Evolutionary conservation across 1,139 yeast species (phyloP).

Genomic region (Saccharomyces hybrid): DNA sequence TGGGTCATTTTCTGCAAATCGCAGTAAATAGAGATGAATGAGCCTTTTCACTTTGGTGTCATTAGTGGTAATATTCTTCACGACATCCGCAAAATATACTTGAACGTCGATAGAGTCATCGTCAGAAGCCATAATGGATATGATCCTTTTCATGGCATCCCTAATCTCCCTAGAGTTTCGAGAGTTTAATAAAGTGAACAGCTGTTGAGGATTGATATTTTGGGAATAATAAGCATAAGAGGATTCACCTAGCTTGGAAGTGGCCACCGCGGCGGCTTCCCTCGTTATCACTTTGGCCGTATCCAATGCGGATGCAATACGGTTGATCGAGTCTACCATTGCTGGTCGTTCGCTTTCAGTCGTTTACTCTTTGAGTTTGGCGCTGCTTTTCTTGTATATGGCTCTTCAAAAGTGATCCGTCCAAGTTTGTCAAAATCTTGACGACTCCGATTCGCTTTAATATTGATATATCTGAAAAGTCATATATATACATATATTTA

Average conservation of each 20-base stretch:
- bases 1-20: slow-evolving; percentile 80
- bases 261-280: slow-evolving; percentile 76
- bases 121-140: slow-evolving; percentile 60
- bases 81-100: slow-evolving; percentile 68
- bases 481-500: not conserved
- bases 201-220: slow-evolving; percentile 53
- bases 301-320: slow-evolving; percentile 57
- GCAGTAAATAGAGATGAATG: slow-evolving; percentile 67
- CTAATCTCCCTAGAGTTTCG: slow-evolving; percentile 63
- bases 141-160: slow-evolving; percentile 69
- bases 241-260: slow-evolving; percentile 55
- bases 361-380: not conserved
- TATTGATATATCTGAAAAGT: not conserved
- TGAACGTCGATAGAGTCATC: slow-evolving; percentile 35
- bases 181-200: slow-evolving; percentile 59
- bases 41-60: slow-evolving; percentile 65
- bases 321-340: slow-evolving; percentile 47
- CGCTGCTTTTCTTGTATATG: not conserved
- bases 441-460: not conserved
- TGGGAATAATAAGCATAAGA: slow-evolving; percentile 34
- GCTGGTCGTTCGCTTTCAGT: not conserved
- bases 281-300: slow-evolving; percentile 74
- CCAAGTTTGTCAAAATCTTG: not conserved
- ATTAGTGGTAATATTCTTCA: slow-evolving; percentile 74
- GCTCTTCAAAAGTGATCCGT: not conserved